Conservation (phyloP, 306 rosid genomes). For the Lagenaria siceraria region DNA sequence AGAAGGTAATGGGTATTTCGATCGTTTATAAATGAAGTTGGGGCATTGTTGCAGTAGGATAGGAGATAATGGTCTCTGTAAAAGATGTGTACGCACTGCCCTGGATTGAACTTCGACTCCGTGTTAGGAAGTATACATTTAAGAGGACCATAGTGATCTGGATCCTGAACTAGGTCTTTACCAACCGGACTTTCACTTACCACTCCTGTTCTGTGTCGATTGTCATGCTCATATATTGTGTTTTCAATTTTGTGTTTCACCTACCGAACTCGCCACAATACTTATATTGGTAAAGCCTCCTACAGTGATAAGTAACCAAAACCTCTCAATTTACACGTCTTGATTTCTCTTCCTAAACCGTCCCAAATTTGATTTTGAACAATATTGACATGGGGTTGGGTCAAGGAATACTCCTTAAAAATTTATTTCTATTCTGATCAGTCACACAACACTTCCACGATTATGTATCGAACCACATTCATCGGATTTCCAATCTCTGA, state of each 20-base stretch:
- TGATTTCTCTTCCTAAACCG: background rate
- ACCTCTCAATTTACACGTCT: background rate
- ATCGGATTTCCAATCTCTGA: background rate
- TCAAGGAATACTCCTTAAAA: background rate
- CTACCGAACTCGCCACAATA: too few species aligned
- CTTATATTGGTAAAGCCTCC: background rate
- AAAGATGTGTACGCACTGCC: background rate
- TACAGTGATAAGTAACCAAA: background rate
- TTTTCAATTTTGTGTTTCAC: too few species aligned
- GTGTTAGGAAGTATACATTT: background rate
- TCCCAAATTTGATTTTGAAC: background rate
- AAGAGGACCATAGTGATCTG: background rate
- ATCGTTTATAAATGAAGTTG: background rate
- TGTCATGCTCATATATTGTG: background rate
- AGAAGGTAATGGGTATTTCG: background rate
- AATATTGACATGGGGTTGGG: background rate
- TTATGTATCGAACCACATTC: background rate
- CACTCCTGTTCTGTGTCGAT: background rate
- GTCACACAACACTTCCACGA: background rate
- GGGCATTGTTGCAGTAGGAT: too few species aligned
- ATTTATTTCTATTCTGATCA: background rate
- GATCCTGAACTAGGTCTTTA: background rate
- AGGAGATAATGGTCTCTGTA: too few species aligned
- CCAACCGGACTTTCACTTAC: background rate
- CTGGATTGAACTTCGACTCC: background rate